A percentile compares a stretch with the other conserved stretches of the same genome.
Conservation (phyloP, 768 basidiomycete species). For the Hydnomerulius pinastri region DNA sequence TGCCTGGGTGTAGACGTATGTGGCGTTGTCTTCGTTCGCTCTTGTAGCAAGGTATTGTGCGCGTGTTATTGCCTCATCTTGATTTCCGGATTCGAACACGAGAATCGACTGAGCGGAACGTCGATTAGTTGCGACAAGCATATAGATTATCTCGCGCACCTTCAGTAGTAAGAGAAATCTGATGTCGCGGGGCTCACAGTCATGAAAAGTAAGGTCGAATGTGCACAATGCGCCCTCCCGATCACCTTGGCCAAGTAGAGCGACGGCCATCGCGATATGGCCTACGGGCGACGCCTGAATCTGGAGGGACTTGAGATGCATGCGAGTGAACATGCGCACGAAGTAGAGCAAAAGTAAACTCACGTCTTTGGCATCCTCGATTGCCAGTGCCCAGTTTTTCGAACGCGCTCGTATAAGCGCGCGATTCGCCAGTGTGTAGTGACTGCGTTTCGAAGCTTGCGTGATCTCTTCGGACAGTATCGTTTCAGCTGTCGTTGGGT, state of each 20-base stretch:
- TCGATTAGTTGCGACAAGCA: neutral
- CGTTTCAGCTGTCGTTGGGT: neutral
- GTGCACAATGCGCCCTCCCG: neutral
- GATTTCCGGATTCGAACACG: neutral
- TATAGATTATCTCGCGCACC: neutral
- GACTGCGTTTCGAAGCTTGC: neutral
- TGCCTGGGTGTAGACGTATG: conserved; percentile 6
- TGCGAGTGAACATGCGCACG: neutral
- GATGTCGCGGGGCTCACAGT: neutral
- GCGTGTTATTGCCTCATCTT: conserved; percentile 8
- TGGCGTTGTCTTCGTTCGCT: neutral
- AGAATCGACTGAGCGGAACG: neutral
- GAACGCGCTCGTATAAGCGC: neutral
- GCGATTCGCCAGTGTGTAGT: neutral
- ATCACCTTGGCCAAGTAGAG: neutral
- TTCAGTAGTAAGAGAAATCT: conserved; percentile 13
- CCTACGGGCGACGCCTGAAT: conserved; percentile 8
- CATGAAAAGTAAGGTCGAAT: conserved; percentile 12
- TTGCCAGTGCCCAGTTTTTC: neutral
- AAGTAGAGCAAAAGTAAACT: neutral
- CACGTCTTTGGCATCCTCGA: neutral
- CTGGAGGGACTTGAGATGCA: conserved; percentile 11
- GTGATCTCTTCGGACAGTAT: neutral
- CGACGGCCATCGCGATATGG: conserved; percentile 11
- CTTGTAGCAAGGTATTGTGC: neutral